Conservation (phyloP, 2,329 filamentous ascomycete species). For the Xylariaceae sp. region DNA sequence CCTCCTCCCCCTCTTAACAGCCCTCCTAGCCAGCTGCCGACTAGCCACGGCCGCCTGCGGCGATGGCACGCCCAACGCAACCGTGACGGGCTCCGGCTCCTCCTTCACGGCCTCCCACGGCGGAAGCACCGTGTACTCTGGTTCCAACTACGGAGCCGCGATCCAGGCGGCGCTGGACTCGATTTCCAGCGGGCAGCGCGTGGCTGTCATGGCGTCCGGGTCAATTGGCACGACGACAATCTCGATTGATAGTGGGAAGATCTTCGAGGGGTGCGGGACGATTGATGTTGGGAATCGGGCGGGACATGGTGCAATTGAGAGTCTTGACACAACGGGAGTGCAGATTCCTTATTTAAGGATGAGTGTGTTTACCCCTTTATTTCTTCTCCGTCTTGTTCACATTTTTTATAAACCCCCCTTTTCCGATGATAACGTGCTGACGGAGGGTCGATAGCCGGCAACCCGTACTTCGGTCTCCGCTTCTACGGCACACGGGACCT, state of each 20-base stretch:
- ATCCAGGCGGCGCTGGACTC: constrained; percentile 51
- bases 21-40: not conserved
- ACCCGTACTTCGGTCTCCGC: constrained; percentile 52
- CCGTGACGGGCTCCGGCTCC: constrained; percentile 22
- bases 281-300: constrained; percentile 41
- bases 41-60: constrained; percentile 14
- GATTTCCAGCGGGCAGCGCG: constrained; percentile 46
- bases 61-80: constrained; percentile 23
- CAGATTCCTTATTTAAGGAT: constrained; percentile 52
- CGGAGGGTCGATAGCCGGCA: constrained; percentile 34
- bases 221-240: constrained; percentile 51
- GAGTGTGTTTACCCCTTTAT: constrained; percentile 27
- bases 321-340: constrained; percentile 42
- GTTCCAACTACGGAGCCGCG: constrained; percentile 48
- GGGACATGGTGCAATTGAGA: constrained; percentile 51
- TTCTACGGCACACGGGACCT: constrained; percentile 49
- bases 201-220: constrained; percentile 50
- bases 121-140: constrained; percentile 44
- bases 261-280: constrained; percentile 54
- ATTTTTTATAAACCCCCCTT: not conserved
- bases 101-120: constrained; percentile 32
- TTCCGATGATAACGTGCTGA: not conserved
- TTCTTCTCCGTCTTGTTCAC: not conserved
- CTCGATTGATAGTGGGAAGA: constrained; percentile 47
- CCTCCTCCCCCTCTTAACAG: too few species aligned